A percentile compares a stretch with the other conserved stretches of the same genome.
Evolutionary conservation across 2,329 filamentous ascomycete species (phyloP).

Genomic region (Fusarium xyrophilum): DNA sequence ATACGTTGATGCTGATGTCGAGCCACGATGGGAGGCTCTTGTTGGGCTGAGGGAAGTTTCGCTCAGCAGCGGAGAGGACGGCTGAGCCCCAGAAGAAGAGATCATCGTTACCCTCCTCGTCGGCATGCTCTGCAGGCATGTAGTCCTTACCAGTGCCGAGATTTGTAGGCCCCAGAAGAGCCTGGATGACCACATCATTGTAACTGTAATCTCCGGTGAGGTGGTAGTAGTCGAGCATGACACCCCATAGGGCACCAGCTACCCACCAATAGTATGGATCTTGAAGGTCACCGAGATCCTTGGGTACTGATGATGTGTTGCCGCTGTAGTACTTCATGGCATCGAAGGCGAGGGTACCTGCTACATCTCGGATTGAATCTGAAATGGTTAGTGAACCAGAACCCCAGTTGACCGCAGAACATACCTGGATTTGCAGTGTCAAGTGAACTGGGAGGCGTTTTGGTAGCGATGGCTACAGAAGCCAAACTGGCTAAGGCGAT

Average conservation of each 20-base stretch:
- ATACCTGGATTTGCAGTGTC: conserved; percentile 31
- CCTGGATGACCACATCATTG: conserved; percentile 65
- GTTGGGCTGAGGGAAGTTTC: conserved; percentile 69
- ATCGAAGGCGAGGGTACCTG: conserved; percentile 65
- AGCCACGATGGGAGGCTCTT: conserved; percentile 66
- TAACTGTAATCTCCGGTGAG: conserved; percentile 69
- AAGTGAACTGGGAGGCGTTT: conserved; percentile 30
- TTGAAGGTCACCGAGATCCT: conserved; percentile 67
- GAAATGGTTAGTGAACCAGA: conserved; percentile 13
- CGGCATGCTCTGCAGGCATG: conserved; percentile 62
- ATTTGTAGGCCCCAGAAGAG: conserved; percentile 62
- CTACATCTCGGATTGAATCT: conserved; percentile 69
- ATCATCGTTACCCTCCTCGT: conserved; percentile 76
- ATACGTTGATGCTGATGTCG: conserved; percentile 72
- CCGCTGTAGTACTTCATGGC: conserved; percentile 71
- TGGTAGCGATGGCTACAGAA: conserved; percentile 24
- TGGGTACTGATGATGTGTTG: conserved; percentile 60
- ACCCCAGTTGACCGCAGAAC: not conserved
- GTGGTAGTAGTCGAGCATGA: conserved; percentile 73
- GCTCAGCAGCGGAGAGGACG: conserved; percentile 72
- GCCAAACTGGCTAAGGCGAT: conserved; percentile 22
- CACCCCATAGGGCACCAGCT: conserved; percentile 69
- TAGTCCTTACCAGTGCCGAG: conserved; percentile 65
- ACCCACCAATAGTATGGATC: conserved; percentile 75
- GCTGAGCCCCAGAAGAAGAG: conserved; percentile 77